phyloP scores from a whole-genome alignment of 2,329 filamentous ascomycete species.

The Colletotrichum liriopes region DNA sequence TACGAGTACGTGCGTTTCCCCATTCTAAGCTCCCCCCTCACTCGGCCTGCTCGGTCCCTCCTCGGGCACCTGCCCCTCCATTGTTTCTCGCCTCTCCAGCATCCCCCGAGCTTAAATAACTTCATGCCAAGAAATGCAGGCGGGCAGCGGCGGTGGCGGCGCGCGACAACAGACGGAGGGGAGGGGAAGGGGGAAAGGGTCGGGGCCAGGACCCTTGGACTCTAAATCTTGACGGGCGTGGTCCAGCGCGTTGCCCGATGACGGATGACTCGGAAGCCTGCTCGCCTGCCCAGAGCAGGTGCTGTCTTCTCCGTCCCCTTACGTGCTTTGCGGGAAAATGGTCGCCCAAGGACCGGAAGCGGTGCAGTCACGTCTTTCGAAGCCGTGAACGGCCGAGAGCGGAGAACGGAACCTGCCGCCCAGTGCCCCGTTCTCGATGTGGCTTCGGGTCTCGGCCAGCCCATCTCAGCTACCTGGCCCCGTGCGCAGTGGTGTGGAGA shows the following conservation, averaged over 20 bases:
- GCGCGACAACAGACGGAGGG: not conserved
- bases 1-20: not conserved
- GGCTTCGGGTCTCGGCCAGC: conserved; percentile 17
- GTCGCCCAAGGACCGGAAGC: conserved; percentile 2
- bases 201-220: conserved; percentile 3
- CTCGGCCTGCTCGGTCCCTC: too few relatives aligned
- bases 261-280: not conserved
- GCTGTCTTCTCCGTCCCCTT: not conserved
- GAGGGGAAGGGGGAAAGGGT: not conserved
- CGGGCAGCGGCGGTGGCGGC: not conserved
- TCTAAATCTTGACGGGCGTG: not conserved
- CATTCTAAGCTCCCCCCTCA: not conserved
- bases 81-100: not conserved
- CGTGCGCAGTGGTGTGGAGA: not conserved
- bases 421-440: conserved; percentile 10
- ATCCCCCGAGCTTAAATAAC: conserved; percentile 2
- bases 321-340: conserved; percentile 3
- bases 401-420: not conserved
- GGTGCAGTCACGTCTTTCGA: not conserved
- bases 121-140: not conserved
- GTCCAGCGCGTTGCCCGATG: not conserved
- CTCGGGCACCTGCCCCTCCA: not conserved
- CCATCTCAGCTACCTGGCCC: conserved; percentile 1
- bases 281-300: not conserved
- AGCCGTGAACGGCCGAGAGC: conserved; percentile 8